Base-by-base conservation (phyloP, 2,329 filamentous ascomycete genomes). In the Aspergillus ustus region DNA sequence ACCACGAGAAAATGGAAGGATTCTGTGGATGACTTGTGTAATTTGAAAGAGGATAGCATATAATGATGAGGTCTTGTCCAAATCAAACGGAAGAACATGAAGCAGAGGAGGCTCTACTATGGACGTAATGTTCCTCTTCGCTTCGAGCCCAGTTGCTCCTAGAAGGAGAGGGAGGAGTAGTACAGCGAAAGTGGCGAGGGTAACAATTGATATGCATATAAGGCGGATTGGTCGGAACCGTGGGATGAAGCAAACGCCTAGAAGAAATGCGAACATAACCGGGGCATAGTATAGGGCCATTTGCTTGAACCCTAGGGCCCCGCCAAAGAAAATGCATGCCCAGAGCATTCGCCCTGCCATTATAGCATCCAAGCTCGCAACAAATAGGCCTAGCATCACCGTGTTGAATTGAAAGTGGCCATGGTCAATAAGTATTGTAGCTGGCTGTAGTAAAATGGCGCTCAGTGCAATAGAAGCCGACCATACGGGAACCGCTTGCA, bases 211-310 rank as follows among this genome's bases (percentile, higher is more conserved):
- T 65, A 98, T 94, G 7, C 85, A 86, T 4, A 95, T 67, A 25
- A 98, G 86, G 3, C 92, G 87, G 0, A 84, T 75, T 2, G 89
- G 69, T 59, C 90, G 89, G 70, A 93, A 78, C 11, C 83, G 82
- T 0, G 93, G 93, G 65, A 89, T 89, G n/a, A 96, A 70, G 73
- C 93, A 97, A 71, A 89, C 88, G 8, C 94, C 95, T 0, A 98
- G 82, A 2, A 99, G 87, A 72, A 93, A 99, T 34, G 92, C 90
- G 75, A 98, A 98, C 60, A 98, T 89, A 20, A 90, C 89, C 15
- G 96, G 93, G 3, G 96, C 93, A 77, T 97, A 99, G 80, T 98
- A 99, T 17, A 99, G 84, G 1, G 94, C 94, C 96, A 99, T 99
- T 77, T 99, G 95, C 82, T 99, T 99, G 83, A 98, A 99, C 6